Evolutionary conservation across 1,284 basidiomycete species (phyloP).

Genomic region (Irpex sp.): DNA sequence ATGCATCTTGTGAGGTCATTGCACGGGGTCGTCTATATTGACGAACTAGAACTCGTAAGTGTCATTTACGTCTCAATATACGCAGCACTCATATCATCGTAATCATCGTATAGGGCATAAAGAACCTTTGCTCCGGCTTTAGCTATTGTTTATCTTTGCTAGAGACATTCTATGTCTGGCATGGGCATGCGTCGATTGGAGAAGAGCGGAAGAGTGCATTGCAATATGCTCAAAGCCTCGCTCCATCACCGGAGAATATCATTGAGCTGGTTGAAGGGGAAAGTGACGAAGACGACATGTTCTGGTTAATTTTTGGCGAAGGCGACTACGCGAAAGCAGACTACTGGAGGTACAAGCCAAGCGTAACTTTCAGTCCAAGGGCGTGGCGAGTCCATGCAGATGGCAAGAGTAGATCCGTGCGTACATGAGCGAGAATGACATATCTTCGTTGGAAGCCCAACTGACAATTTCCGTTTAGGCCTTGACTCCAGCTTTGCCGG

Average conservation of each 20-base stretch:
- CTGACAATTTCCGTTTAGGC: constrained; percentile 21
- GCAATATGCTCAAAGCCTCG: constrained; percentile 52
- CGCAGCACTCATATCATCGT: not conserved
- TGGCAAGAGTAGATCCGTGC: constrained; percentile 36
- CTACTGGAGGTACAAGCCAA: constrained; percentile 70
- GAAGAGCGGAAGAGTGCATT: constrained; percentile 58
- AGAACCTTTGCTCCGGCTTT: constrained; percentile 74
- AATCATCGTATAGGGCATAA: constrained; percentile 42
- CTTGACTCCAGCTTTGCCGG: constrained; percentile 26
- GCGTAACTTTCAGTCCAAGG: constrained; percentile 32
- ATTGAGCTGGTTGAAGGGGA: constrained; percentile 61
- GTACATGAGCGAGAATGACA: constrained; percentile 14
- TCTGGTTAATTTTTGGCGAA: constrained; percentile 79
- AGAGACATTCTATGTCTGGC: constrained; percentile 72
- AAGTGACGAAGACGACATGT: constrained; percentile 66
- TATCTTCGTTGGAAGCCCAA: not conserved
- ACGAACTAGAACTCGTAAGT: constrained; percentile 71
- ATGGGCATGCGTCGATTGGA: constrained; percentile 62
- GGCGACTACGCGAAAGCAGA: constrained; percentile 70
- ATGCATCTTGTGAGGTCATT: constrained; percentile 67
- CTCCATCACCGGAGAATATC: constrained; percentile 33
- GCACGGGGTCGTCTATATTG: constrained; percentile 53
- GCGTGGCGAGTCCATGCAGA: constrained; percentile 54
- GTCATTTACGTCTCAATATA: not conserved
- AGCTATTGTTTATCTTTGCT: constrained; percentile 72